Evolutionary conservation across 2,329 filamentous ascomycete species (phyloP), one percentile per base, ranked within the genome.

Genomic region (Arthrobotrys iridis): DNA sequence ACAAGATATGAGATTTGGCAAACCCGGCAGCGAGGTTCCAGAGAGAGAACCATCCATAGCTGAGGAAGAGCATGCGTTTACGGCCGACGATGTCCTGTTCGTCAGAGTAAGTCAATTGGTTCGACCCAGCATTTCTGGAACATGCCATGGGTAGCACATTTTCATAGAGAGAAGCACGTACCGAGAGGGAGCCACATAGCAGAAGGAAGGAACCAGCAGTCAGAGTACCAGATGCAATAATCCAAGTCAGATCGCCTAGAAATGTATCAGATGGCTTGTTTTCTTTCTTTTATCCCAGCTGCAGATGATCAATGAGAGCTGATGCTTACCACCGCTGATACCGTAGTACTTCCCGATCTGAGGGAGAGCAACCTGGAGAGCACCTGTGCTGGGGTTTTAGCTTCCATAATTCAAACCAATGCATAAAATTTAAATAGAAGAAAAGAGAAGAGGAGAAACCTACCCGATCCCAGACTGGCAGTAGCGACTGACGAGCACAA

Each of bases 11-110:
- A 1, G 80, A 82, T 1, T 79, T 81, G 43, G 81, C 84, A 63
- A 86, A 86, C 0, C 86, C 87, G 2, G 83, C 83, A 0, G 86
- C 75, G 11, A 87, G 79, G 0, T 85, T 85, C 84, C 86, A 89
- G 3, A 85, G 41, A 0, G 84, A 82, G 40, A 87, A 86, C 86
- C 87, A 89, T 13, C 82, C 64, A 28, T 86, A 85, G 1, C 88
- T 88, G 60, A 82, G 77, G 5, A 89, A 78, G 35, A 89, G 85
- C 35, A 88, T 80, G 3, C 80, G 82, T 79, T 87, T 87, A 80
- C 88, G 85, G 0, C 88, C 88, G 37, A 74, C 35, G 28, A 74
- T 74, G 22, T 74, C 70, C 70, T 74, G 26, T 58, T 46, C 40
- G 37, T 41, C 3, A 8, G n/a, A 13, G 18, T 57, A 15, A 57